Conservation (phyloP, 768 basidiomycete genomes). For the Tricholoma hemisulphureum region DNA sequence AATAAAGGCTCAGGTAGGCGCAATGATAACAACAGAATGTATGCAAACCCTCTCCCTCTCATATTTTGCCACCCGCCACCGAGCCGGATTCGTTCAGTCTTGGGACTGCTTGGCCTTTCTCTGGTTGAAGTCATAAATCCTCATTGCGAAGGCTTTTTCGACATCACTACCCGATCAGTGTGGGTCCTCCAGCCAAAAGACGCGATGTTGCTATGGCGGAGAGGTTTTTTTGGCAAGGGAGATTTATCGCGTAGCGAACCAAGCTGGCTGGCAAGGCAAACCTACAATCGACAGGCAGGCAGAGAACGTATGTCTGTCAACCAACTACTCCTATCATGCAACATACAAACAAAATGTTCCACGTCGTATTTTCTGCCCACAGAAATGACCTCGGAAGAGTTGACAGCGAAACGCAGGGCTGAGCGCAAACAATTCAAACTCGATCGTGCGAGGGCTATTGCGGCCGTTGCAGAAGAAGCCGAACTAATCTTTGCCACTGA, state of each 20-base stretch:
- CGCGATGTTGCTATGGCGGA: conserved; percentile 72
- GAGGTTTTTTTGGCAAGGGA: conserved; percentile 98
- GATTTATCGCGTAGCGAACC: conserved; percentile 94
- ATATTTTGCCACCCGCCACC: conserved; percentile 44
- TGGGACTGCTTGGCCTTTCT: conserved; percentile 58
- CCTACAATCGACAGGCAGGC: conserved; percentile 59
- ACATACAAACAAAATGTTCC: neutral
- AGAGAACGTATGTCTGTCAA: conserved; percentile 56
- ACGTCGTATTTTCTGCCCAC: neutral
- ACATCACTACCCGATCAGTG: conserved; percentile 78
- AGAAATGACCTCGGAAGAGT: conserved; percentile 87
- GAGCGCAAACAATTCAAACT: conserved; percentile 92
- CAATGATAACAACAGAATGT: conserved; percentile 65
- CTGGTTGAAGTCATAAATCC: conserved; percentile 65
- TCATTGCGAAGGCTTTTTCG: conserved; percentile 74
- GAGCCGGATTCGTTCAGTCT: conserved; percentile 43
- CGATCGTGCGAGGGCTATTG: conserved; percentile 87
- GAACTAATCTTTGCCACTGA: conserved; percentile 71
- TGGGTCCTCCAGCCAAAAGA: conserved; percentile 73
- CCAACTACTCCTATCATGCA: neutral
- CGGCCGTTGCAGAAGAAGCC: conserved; percentile 75
- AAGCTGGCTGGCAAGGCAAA: conserved; percentile 81
- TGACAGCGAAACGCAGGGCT: conserved; percentile 82
- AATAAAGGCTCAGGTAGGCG: conserved; percentile 54
- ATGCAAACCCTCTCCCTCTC: conserved; percentile 71